phyloP scores from a whole-genome alignment of 768 basidiomycete species.

The Imleria badia region DNA sequence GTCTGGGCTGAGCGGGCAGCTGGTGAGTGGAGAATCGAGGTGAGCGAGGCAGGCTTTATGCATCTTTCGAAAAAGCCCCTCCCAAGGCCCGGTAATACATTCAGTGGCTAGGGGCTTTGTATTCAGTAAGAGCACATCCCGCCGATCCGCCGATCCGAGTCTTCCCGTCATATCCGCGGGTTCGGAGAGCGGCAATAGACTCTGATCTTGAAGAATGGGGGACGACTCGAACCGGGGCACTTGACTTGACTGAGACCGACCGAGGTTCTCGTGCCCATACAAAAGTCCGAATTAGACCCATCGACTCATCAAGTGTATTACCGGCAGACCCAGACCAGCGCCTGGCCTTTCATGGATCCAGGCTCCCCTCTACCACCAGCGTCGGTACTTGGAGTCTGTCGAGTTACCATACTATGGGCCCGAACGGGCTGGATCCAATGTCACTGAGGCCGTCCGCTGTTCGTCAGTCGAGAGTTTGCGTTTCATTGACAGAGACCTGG shows the following conservation, averaged over 20 bases:
- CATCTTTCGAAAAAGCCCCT: conserved; percentile 1
- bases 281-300: not conserved
- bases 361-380: not conserved
- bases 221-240: not conserved
- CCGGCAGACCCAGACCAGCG: no score
- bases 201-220: not conserved
- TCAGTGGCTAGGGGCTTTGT: not conserved
- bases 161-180: not conserved
- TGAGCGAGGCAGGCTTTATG: not conserved
- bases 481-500: no score
- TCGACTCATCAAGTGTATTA: not conserved
- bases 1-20: no score
- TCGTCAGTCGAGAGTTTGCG: no score
- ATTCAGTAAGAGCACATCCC: not conserved
- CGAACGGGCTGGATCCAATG: no score
- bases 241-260: not conserved
- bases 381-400: not conserved
- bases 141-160: not conserved
- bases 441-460: no score
- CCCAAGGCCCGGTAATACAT: not conserved
- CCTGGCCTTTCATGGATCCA: not conserved
- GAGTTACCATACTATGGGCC: no score
- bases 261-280: not conserved
- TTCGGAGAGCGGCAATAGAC: not conserved
- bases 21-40: not conserved